Percentiles rank a stretch among this genome's conserved stretches.
Evolutionary conservation across 2,329 filamentous ascomycete species (phyloP).

Genomic region (Ascochyta clinopodiicola): DNA sequence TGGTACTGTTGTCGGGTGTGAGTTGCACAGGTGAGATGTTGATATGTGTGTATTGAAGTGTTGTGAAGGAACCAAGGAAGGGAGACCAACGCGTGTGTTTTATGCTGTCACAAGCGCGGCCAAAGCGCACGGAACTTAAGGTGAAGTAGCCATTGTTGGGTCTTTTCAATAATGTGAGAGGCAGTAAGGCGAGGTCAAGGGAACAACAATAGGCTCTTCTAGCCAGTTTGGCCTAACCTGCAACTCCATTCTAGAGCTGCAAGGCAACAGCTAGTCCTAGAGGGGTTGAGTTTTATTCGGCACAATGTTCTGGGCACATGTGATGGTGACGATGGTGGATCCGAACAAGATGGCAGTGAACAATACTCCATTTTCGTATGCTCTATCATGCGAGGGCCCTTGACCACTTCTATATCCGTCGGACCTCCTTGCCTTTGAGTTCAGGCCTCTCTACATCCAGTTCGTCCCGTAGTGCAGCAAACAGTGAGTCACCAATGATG

Average conservation of each 20-base stretch:
- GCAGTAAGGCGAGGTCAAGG: conserved; percentile 10
- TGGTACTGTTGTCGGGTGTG: background rate
- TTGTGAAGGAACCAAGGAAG: background rate
- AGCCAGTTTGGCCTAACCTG: background rate
- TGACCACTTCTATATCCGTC: conserved; percentile 68
- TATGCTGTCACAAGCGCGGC: background rate
- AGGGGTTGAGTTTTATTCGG: background rate
- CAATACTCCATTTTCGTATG: background rate
- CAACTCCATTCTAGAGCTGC: background rate
- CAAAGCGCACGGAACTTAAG: background rate
- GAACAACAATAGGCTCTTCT: background rate
- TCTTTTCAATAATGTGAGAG: conserved; percentile 16
- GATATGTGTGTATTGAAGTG: background rate
- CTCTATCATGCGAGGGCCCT: background rate
- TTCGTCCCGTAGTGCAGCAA: conserved; percentile 88
- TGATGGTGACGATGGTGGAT: background rate
- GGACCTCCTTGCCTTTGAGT: conserved; percentile 84
- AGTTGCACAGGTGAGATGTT: background rate
- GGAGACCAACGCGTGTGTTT: background rate
- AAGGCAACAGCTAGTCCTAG: background rate
- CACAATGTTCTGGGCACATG: background rate
- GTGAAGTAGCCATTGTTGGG: conserved; percentile 6
- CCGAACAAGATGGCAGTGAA: background rate
- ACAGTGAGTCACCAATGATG: conserved; percentile 84
- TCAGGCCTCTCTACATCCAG: conserved; percentile 93